phyloP scores from a whole-genome alignment of 148 eudicot genomes.

The Rhododendron vialii region DNA sequence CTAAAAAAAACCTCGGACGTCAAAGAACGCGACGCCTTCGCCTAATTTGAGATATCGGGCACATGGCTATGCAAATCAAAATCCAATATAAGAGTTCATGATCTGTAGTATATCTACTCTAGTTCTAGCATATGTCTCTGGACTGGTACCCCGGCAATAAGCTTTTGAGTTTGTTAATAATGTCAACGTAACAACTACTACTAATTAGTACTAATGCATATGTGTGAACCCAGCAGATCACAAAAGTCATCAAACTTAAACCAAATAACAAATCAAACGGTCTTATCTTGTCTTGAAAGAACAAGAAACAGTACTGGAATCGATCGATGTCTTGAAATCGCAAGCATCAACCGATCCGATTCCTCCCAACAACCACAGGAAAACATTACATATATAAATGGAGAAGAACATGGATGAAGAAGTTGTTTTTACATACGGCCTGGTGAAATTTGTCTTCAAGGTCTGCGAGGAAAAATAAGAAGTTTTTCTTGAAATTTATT shows the following conservation, averaged over 20 bases:
- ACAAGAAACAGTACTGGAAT: not conserved
- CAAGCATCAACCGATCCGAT: not conserved
- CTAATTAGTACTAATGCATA: not conserved
- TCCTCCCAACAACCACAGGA: not conserved
- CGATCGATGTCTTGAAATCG: not conserved
- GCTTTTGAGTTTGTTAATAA: not conserved
- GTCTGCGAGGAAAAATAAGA: too few relatives aligned
- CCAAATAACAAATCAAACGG: not conserved
- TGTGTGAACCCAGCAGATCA: not conserved
- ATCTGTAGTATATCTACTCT: too few relatives aligned
- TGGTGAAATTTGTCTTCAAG: too few relatives aligned
- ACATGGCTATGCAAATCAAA: not conserved
- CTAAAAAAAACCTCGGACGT: not conserved
- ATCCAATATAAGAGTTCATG: not conserved
- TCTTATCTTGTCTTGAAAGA: not conserved
- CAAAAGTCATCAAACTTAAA: too few relatives aligned
- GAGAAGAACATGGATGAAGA: too few relatives aligned
- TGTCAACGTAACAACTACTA: not conserved
- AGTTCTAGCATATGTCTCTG: not conserved
- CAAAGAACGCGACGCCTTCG: not conserved
- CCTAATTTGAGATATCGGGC: not conserved
- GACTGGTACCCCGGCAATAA: not conserved
- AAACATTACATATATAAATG: too few relatives aligned
- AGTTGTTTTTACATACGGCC: too few relatives aligned
- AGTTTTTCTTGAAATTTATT: too few relatives aligned